Base-by-base conservation (phyloP, 306 rosid genomes). In the Luffa acutangula region DNA sequence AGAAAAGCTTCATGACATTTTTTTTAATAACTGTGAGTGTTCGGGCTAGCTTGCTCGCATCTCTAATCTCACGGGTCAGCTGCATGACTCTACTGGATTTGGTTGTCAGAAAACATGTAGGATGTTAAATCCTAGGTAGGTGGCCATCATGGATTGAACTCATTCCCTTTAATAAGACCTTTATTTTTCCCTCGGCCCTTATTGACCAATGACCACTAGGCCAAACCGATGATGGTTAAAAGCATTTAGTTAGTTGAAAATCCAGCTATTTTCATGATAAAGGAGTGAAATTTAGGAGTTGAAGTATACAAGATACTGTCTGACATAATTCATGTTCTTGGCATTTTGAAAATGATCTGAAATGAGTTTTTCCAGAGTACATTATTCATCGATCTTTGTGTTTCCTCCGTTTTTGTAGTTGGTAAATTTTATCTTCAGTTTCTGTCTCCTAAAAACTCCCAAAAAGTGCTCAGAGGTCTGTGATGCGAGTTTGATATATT, bases 401-500 rank as follows among this genome's bases (percentile, higher is more conserved):
- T 42, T 69, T 4, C 17, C 36, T 41, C 15, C n/a, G 52, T n/a
- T 41, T 20, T 69, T 42, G 7, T 69, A 42, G 34, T 41, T 7
- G 21, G 53, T 69, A 43, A 9, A 20, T 67, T 41, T 36, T 42
- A 37, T 17, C 71, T 64, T 64, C 71, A 64, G 41, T 15, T 41
- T n/a, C 73, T 39, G 49, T 51, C 33, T 67, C 75, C 75, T 69
- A 69, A n/a, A 65, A 69, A n/a, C 53, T 69, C 53, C 75, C 36
- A 1, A 41, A 42, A n/a, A 42, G 17, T 69, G 51, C 21, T 39
- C 75, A 69, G 52, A 21, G 36, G 66, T 31, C 66, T 60, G 20
- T 56, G 62, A n/a, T 56, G 62, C 66, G 11, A 60, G 66, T 25
- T 21, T 9, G 39, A 58, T 53, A 15, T 31, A 9, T 20, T 60